Evolutionary conservation across 352 stramenopile species (phyloP), one percentile per base, ranked within the genome.

Genomic region (Phytopythium delawarense): DNA sequence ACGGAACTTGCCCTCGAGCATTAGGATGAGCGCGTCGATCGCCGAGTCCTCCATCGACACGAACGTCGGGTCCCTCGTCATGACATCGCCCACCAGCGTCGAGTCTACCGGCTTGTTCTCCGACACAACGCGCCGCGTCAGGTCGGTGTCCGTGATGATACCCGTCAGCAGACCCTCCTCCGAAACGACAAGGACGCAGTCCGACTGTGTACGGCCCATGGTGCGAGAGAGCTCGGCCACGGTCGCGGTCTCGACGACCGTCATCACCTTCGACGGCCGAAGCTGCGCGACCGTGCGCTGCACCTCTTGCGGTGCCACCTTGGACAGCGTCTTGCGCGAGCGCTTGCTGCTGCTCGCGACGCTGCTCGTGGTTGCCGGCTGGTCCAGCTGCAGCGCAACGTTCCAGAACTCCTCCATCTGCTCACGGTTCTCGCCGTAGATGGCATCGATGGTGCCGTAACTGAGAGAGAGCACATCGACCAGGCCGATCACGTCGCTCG

Each of bases 111-210:
- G 77, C 16, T 76, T 71, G 64, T 95, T 94, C 40, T 92, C 73
- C 2, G 88, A 90, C 1, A 96, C 84, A 2, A 95, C 83, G 23
- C 85, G 84, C 7, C 84, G 79, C 16, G 88, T 94, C 37, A 96
- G 59, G 67, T 96, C 88, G 25, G 88, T 94, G 59, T 99, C 96
- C 23, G 96, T 99, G 64, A 99, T 89, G 61, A 99, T 99, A 61
- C 97, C 97, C 21, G 81, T 85, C 20, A 99, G 76, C 35, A 88
- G 77, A 28, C 96, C 96, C 30, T 89, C 75, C 9, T 88, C 75
- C 45, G 88, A 94, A 18, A 98, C 81, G 35, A 99, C 88, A 12
- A 99, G 78, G 16, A 97, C 91, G 25, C 92, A 97, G 67, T 98
- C 92, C 39, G 92, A 83, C 23, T 96, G 81, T 60, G 97, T 97